Evolutionary conservation across 306 rosid genomes (phyloP), one percentile per base, ranked within the genome.

Genomic region (Quercus suber): DNA sequence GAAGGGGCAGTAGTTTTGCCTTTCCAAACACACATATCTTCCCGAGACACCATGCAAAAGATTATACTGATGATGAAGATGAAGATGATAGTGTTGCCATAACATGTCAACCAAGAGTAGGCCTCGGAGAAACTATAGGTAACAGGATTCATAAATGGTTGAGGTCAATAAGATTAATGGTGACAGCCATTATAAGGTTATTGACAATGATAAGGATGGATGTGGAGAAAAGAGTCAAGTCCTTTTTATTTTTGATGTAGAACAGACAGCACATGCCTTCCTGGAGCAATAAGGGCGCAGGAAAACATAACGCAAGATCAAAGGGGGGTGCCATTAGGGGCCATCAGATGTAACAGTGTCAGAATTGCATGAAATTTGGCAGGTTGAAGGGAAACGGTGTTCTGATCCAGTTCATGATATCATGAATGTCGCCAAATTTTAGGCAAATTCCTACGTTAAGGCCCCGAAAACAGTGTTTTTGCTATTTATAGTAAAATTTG

Each of bases 171-270:
- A 33, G 27, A 49, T 72, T 73, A 57, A 35, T 76, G 61, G 59
- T 52, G 1, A 73, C 73, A 67, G 69, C 60, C 53, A 61, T 73
- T 67, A 15, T 19, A 33, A 73, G 51, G 35, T 58, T 76, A 35
- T 73, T 71, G 78, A 77, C 58, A 30, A 64, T 67, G 35, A 73
- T 37, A 57, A 52, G 41, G 8, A 13, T 45, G 74, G 19, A 28
- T 68, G 27, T 45, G 67, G 49, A 58, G 58, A 75, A 61, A 77
- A 78, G 64, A 43, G 69, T 75, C 57, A n/a, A 25, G 35, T 56
- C 71, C 55, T 69, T 59, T 37, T 30, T 17, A 18, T 20, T n/a
- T 18, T 8, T 21, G 23, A 21, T 21, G 23, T 21, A 21, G 0
- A 21, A 21, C 23, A 21, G 23, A 21, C 23, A 21, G 23, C 23